phyloP scores from a whole-genome alignment of 768 basidiomycete species.

The Filobasidium floriforme region DNA sequence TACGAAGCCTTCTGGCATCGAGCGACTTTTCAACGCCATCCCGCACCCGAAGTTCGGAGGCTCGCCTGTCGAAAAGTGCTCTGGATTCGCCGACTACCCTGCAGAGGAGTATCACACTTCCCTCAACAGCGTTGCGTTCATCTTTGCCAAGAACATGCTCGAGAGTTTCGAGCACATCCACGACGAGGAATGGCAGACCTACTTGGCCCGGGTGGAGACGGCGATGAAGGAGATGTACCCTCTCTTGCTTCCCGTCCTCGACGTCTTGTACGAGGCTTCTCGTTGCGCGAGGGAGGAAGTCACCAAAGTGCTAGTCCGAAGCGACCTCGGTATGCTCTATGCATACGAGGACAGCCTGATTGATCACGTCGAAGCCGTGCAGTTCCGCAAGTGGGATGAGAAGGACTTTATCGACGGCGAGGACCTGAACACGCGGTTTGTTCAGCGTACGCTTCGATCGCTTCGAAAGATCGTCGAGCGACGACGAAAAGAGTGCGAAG shows the following conservation, averaged over 20 bases:
- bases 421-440: conserved; percentile 10
- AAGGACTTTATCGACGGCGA: conserved; percentile 14
- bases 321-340: neutral
- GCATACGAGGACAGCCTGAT: conserved; percentile 10
- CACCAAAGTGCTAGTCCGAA: neutral
- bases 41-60: neutral
- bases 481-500: neutral
- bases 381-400: neutral
- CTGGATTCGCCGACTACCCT: neutral
- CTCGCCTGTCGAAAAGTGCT: conserved; percentile 2
- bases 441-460: conserved; percentile 6
- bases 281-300: conserved; percentile 3
- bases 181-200: conserved; percentile 1
- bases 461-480: neutral
- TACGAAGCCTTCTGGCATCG: neutral
- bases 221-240: conserved; percentile 19
- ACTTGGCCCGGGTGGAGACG: neutral
- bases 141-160: conserved; percentile 15
- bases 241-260: conserved; percentile 14
- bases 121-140: conserved; percentile 11
- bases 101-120: conserved; percentile 16
- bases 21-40: neutral
- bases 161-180: neutral
- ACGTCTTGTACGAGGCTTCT: conserved; percentile 1
- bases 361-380: conserved; percentile 5